phyloP scores from a whole-genome alignment of 2,329 filamentous ascomycete genomes.

The Dryadomyces quercus-mongolicae region DNA sequence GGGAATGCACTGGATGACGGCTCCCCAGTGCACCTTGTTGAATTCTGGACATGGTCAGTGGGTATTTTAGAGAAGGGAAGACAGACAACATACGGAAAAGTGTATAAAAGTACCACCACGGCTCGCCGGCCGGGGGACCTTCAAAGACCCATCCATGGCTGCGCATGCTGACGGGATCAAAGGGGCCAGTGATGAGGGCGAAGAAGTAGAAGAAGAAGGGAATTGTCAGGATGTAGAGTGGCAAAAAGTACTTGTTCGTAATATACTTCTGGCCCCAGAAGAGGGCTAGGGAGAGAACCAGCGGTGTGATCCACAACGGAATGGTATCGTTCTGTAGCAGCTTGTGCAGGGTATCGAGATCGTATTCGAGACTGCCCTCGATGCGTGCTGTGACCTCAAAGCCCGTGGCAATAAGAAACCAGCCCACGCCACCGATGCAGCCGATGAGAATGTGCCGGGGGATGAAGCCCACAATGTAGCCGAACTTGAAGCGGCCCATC shows the following conservation, averaged over 20 bases:
- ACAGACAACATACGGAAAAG: constrained; percentile 63
- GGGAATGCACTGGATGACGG: constrained; percentile 71
- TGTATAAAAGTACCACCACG: constrained; percentile 97
- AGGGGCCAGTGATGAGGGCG: constrained; percentile 53
- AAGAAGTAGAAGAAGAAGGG: constrained; percentile 68
- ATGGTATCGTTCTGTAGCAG: constrained; percentile 65
- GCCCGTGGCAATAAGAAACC: constrained; percentile 84
- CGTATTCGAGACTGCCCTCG: constrained; percentile 73
- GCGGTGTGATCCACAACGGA: constrained; percentile 70
- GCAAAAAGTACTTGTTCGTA: constrained; percentile 74
- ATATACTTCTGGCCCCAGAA: constrained; percentile 66
- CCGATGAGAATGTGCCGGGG: constrained; percentile 92
- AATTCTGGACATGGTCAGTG: constrained; percentile 48
- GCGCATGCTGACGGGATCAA: constrained; percentile 57
- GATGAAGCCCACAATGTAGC: constrained; percentile 92
- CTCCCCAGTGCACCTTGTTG: constrained; percentile 67
- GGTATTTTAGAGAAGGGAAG: constrained; percentile 2
- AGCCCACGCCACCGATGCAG: constrained; percentile 93
- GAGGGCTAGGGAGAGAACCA: constrained; percentile 63
- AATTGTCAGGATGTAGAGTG: constrained; percentile 72
- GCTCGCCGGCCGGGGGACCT: constrained; percentile 69
- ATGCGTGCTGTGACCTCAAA: constrained; percentile 87
- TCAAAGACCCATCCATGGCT: constrained; percentile 82
- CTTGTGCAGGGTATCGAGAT: constrained; percentile 61
- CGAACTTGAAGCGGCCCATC: constrained; percentile 77